A percentile compares a stretch with the other conserved stretches of the same genome.
phyloP scores from a whole-genome alignment of 2,329 filamentous ascomycete genomes.

The Tolypocladium ophioglossoides region DNA sequence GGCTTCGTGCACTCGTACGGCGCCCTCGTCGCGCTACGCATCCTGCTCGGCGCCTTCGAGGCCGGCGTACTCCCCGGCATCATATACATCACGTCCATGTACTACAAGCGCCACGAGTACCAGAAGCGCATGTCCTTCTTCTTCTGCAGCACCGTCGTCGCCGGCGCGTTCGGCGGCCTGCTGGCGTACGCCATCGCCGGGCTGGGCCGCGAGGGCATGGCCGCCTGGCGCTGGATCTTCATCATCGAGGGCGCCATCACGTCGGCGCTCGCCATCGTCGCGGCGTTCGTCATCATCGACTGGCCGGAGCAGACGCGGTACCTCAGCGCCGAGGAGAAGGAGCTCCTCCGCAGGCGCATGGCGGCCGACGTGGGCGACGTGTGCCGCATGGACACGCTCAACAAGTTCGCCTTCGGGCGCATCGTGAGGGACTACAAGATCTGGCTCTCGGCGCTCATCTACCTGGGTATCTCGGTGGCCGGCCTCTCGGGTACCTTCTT shows the following conservation, averaged over 20 bases:
- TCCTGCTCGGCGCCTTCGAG: slow-evolving; percentile 29
- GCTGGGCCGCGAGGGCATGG: slow-evolving; percentile 31
- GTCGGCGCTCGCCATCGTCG: slow-evolving; percentile 10
- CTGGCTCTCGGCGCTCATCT: slow-evolving; percentile 25
- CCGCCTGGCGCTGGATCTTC: slow-evolving; percentile 36
- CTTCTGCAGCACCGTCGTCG: slow-evolving; percentile 30
- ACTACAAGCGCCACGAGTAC: slow-evolving; percentile 37
- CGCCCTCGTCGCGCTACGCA: slow-evolving; percentile 21
- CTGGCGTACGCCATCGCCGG: slow-evolving; percentile 36
- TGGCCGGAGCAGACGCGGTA: slow-evolving; percentile 25
- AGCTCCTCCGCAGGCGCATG: slow-evolving; percentile 29
- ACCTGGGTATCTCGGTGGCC: slow-evolving; percentile 30
- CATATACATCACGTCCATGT: slow-evolving; percentile 35
- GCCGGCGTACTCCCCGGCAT: slow-evolving; percentile 24
- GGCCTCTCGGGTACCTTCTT: slow-evolving; percentile 31
- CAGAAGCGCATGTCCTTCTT: slow-evolving; percentile 34
- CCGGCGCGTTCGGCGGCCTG: slow-evolving; percentile 32
- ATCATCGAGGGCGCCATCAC: slow-evolving; percentile 19
- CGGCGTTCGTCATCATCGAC: slow-evolving; percentile 13
- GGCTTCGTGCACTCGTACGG: slow-evolving; percentile 23
- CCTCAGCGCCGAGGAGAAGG: slow-evolving; percentile 32
- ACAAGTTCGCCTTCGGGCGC: slow-evolving; percentile 33
- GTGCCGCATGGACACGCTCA: slow-evolving; percentile 39
- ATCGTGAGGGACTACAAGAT: slow-evolving; percentile 37
- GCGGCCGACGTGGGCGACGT: slow-evolving; percentile 29